These are phyloP conservation scores for Populus hybrid DNA, from an alignment of 441 rosid genomes.

Conservation along the genomic window DNA sequence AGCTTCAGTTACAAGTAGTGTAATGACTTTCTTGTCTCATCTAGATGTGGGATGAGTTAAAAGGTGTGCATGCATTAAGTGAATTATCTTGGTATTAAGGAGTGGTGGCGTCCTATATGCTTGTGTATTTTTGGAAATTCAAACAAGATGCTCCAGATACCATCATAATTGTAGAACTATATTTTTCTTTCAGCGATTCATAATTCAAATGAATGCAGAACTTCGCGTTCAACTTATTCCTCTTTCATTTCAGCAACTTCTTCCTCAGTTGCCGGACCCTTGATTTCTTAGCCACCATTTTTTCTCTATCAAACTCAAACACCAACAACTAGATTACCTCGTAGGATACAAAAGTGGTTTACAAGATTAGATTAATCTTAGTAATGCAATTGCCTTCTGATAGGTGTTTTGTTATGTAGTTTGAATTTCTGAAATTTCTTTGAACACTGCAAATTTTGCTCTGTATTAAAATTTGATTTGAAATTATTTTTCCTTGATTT, in stretches of 20 bases:
- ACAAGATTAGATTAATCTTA: background rate
- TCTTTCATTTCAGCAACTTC: too few relatives aligned
- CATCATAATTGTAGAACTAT: background rate
- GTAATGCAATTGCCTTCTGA: background rate
- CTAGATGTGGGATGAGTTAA: conserved; percentile 29
- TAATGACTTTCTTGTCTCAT: conserved; percentile 34
- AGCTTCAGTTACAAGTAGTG: conserved; percentile 27
- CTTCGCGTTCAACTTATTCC: too few relatives aligned
- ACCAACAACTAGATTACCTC: background rate
- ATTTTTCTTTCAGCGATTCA: too few relatives aligned
- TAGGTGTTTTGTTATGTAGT: background rate
- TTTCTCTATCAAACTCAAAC: background rate
- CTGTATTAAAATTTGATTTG: conserved; percentile 8
- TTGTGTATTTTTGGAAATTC: background rate
- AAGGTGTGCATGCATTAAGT: conserved; percentile 14
- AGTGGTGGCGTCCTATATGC: background rate
- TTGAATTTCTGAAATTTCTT: background rate
- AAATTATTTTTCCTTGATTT: conserved; percentile 15
- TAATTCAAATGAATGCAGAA: too few relatives aligned
- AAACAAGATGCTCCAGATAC: background rate
- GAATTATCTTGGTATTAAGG: background rate
- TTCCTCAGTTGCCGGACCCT: too few relatives aligned
- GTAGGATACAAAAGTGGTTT: background rate
- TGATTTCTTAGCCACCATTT: too few relatives aligned
- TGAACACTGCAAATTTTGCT: conserved; percentile 2